phyloP scores from a whole-genome alignment of 2,329 filamentous ascomycete genomes.

The Phaeophleospora eucalypticola region DNA sequence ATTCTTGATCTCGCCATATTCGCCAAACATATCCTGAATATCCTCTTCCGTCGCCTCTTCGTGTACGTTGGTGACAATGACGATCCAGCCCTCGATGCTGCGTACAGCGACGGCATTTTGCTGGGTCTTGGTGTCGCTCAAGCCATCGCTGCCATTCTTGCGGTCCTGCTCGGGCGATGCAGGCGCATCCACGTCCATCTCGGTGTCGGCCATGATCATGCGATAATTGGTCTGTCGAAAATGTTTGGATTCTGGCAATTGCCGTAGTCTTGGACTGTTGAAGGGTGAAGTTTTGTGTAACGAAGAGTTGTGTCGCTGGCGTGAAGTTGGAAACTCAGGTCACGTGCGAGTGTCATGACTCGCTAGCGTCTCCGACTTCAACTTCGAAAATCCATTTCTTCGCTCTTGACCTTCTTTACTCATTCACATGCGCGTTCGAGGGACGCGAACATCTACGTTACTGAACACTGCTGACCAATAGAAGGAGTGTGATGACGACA shows the following conservation, averaged over 20 bases:
- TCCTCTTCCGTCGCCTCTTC: slow-evolving; percentile 83
- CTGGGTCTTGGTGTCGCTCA: slow-evolving; percentile 65
- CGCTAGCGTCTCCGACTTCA: background rate
- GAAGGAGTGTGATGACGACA: too few species aligned
- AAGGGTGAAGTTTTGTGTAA: background rate
- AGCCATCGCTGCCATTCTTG: slow-evolving; percentile 13
- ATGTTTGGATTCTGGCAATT: too few species aligned
- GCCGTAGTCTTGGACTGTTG: too few species aligned
- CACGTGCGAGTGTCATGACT: background rate
- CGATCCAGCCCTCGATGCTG: slow-evolving; percentile 85
- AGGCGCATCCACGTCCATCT: slow-evolving; percentile 56
- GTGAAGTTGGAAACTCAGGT: background rate
- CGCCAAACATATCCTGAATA: slow-evolving; percentile 74
- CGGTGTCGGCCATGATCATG: slow-evolving; percentile 37
- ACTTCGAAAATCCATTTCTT: background rate
- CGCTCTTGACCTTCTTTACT: background rate
- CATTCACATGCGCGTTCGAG: background rate
- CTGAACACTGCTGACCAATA: too few species aligned
- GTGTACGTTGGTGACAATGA: slow-evolving; percentile 81
- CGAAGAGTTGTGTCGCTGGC: background rate
- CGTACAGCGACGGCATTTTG: slow-evolving; percentile 74
- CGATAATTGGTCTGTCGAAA: too few species aligned
- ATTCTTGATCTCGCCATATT: slow-evolving; percentile 84
- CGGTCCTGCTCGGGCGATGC: slow-evolving; percentile 30
- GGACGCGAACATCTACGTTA: too few species aligned